These are phyloP conservation scores for Trametes sanguinea DNA, from an alignment of 768 basidiomycete genomes.

Conservation along the genomic window DNA sequence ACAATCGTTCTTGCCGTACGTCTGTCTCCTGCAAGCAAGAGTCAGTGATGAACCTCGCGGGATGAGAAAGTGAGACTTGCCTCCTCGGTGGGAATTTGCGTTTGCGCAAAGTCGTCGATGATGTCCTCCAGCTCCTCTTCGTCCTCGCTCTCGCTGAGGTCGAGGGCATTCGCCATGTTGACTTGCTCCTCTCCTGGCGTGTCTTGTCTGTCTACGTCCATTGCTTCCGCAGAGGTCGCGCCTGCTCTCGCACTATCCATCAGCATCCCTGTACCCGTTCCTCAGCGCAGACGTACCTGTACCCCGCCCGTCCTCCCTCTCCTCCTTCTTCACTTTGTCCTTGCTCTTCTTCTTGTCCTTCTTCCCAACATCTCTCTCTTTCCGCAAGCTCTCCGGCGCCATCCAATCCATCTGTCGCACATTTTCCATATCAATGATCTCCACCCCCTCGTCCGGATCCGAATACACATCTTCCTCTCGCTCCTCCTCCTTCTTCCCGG, in stretches of 20 bases:
- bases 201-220: conserved; percentile 28
- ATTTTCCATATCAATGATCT: conserved; percentile 82
- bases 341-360: conserved; percentile 26
- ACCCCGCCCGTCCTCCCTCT: conserved; percentile 30
- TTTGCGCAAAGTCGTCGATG: conserved; percentile 63
- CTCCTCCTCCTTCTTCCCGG: conserved; percentile 29
- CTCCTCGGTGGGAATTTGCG: conserved; percentile 38
- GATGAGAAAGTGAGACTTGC: conserved; percentile 33
- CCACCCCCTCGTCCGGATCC: conserved; percentile 84
- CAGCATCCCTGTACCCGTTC: background rate
- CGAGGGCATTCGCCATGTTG: conserved; percentile 59
- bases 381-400: conserved; percentile 76
- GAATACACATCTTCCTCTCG: conserved; percentile 69
- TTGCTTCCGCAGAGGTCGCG: conserved; percentile 23
- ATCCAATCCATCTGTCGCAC: conserved; percentile 83
- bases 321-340: conserved; percentile 47
- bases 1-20: conserved; percentile 66
- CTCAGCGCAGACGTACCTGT: conserved; percentile 35
- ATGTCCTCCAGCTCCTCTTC: conserved; percentile 81
- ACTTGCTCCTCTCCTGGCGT: conserved; percentile 33
- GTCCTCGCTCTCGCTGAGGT: conserved; percentile 75
- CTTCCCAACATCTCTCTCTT: conserved; percentile 35
- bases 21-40: conserved; percentile 44
- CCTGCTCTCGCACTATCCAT: background rate
- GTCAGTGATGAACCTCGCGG: background rate